A percentile compares a stretch with the other conserved stretches of the same genome.
phyloP scores from a whole-genome alignment of 352 stramenopile species.

The Phytophthora macrochlamydospora region DNA sequence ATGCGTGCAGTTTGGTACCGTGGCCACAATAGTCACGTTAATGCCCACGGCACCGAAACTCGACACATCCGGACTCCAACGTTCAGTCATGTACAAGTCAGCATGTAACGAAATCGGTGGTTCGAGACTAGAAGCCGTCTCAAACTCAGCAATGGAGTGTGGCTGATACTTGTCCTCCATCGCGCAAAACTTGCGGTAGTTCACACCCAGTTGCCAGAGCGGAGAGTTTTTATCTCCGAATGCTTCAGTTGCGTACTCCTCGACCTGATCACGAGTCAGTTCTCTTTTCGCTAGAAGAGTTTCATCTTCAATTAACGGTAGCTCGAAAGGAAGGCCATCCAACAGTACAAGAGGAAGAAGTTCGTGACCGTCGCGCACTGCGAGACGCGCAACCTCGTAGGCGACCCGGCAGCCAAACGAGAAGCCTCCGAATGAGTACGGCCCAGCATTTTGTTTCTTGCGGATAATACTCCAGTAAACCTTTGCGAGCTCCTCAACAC shows the following conservation, averaged over 20 bases:
- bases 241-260: slow-evolving; percentile 25
- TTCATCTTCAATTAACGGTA: slow-evolving; percentile 1
- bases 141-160: slow-evolving; percentile 9
- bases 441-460: slow-evolving; percentile 33
- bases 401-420: slow-evolving; percentile 72
- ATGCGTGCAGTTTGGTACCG: slow-evolving; percentile 32
- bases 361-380: slow-evolving; percentile 22
- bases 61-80: slow-evolving; percentile 30
- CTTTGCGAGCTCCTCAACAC: slow-evolving; percentile 43
- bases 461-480: slow-evolving; percentile 46
- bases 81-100: slow-evolving; percentile 46
- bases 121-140: not conserved
- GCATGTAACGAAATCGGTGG: slow-evolving; percentile 16
- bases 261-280: slow-evolving; percentile 10
- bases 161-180: slow-evolving; percentile 47
- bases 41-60: slow-evolving; percentile 16
- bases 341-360: slow-evolving; percentile 47
- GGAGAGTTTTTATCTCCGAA: slow-evolving; percentile 21
- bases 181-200: slow-evolving; percentile 43
- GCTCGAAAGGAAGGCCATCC: slow-evolving; percentile 45
- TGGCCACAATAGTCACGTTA: slow-evolving; percentile 17
- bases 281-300: slow-evolving; percentile 20
- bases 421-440: slow-evolving; percentile 57
- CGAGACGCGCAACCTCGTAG: slow-evolving; percentile 43
- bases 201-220: slow-evolving; percentile 36